These are phyloP conservation scores for Neoarthrinium moseri DNA, from an alignment of 2,329 filamentous ascomycete genomes.

Conservation along the genomic window DNA sequence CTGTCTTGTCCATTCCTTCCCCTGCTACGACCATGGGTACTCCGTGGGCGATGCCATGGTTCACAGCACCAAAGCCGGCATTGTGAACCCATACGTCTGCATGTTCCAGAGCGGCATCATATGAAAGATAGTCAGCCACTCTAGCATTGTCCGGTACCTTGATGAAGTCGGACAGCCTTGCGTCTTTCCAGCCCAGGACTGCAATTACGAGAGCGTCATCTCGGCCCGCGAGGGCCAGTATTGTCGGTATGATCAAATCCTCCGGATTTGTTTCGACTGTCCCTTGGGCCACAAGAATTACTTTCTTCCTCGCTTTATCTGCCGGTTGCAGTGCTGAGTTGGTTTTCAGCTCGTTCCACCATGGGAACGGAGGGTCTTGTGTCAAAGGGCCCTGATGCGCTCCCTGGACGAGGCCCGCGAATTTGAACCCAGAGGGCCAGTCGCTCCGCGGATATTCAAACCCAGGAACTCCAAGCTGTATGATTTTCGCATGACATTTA, in stretches of 20 bases:
- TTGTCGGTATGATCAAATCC: slow-evolving; percentile 36
- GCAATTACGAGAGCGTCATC: slow-evolving; percentile 30
- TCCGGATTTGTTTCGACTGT: slow-evolving; percentile 36
- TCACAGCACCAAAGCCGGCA: slow-evolving; percentile 38
- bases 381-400: slow-evolving; percentile 6
- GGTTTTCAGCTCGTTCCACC: slow-evolving; percentile 32
- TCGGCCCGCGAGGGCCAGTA: slow-evolving; percentile 25
- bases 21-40: slow-evolving; percentile 39
- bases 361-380: slow-evolving; percentile 22
- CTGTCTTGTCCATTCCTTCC: slow-evolving; percentile 40
- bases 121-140: slow-evolving; percentile 35
- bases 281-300: slow-evolving; percentile 38
- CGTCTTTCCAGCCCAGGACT: slow-evolving; percentile 34
- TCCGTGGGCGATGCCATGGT: slow-evolving; percentile 37
- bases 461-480: slow-evolving; percentile 35
- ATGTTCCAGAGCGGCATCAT: slow-evolving; percentile 35
- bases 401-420: slow-evolving; percentile 33
- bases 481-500: slow-evolving; percentile 29
- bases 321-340: slow-evolving; percentile 19
- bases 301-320: slow-evolving; percentile 20
- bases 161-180: slow-evolving; percentile 19
- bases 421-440: slow-evolving; percentile 31
- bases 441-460: slow-evolving; percentile 37
- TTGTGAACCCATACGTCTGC: slow-evolving; percentile 38
- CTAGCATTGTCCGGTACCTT: slow-evolving; percentile 27